These are phyloP conservation scores for Starmerella roubikii DNA, from an alignment of 805 yeast genomes.

Conservation along the genomic window DNA sequence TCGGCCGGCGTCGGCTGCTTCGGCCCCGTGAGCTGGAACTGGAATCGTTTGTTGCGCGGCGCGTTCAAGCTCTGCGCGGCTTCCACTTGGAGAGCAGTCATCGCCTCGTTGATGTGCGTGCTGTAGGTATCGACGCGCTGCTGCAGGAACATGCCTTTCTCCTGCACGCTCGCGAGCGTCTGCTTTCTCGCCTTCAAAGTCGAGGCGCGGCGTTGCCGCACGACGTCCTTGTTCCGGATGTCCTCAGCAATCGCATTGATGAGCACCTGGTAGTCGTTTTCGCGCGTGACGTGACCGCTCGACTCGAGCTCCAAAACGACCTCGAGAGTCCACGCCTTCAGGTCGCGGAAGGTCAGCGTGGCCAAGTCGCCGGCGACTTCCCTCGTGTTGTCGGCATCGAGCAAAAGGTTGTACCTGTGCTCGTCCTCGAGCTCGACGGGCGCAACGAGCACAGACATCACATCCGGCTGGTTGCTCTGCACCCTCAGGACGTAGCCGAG, in stretches of 20 bases:
- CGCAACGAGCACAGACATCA: slow-evolving; percentile 54
- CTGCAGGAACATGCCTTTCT: slow-evolving; percentile 34
- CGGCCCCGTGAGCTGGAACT: slow-evolving; percentile 22
- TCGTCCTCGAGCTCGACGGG: slow-evolving; percentile 64
- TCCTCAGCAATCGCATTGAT: slow-evolving; percentile 76
- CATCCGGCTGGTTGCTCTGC: slow-evolving; percentile 48
- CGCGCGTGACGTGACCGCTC: slow-evolving; percentile 48
- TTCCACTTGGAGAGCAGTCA: slow-evolving; percentile 36
- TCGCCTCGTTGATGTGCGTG: slow-evolving; percentile 37
- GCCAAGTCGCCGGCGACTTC: slow-evolving; percentile 21
- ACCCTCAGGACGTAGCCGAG: slow-evolving; percentile 71
- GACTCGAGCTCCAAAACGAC: slow-evolving; percentile 62
- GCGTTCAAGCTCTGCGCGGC: slow-evolving; percentile 21
- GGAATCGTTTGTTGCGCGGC: slow-evolving; percentile 15
- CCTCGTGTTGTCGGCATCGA: slow-evolving; percentile 16
- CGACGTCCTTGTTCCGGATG: slow-evolving; percentile 44
- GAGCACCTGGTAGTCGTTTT: slow-evolving; percentile 61
- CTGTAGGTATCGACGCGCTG: slow-evolving; percentile 33
- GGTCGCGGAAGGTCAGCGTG: slow-evolving; percentile 44
- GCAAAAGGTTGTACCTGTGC: slow-evolving; percentile 18
- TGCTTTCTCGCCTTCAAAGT: slow-evolving; percentile 35
- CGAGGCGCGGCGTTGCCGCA: slow-evolving; percentile 34
- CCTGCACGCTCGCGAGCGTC: slow-evolving; percentile 34
- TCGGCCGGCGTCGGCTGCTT: not conserved
- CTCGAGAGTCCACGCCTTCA: slow-evolving; percentile 65